phyloP scores from a whole-genome alignment of 2,329 filamentous ascomycete species.

The Cladosporium sphaerospermum region DNA sequence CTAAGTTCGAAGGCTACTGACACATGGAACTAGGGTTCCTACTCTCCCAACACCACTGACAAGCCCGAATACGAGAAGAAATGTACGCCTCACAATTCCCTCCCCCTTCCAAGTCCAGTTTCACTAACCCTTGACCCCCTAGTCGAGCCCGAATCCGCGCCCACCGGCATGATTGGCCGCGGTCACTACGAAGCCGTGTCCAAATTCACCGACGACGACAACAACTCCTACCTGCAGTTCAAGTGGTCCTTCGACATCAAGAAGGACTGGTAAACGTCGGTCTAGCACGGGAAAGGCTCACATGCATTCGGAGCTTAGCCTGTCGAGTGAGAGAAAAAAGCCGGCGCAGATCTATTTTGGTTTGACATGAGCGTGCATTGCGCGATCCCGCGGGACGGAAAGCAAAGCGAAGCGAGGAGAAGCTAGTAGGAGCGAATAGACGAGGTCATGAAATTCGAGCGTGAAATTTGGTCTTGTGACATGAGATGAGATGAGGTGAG shows the following conservation, averaged over 20 bases:
- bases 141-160: constrained; percentile 91
- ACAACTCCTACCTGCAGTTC: constrained; percentile 82
- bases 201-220: constrained; percentile 92
- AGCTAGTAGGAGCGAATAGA: too few relatives aligned
- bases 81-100: constrained; percentile 68
- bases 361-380: too few relatives aligned
- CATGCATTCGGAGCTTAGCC: too few relatives aligned
- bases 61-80: constrained; percentile 82
- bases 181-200: constrained; percentile 86
- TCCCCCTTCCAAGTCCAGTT: neutral
- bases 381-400: too few relatives aligned
- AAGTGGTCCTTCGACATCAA: constrained; percentile 95
- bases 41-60: constrained; percentile 84
- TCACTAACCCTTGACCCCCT: neutral
- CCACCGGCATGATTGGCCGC: constrained; percentile 80
- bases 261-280: constrained; percentile 76
- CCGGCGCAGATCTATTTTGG: too few relatives aligned
- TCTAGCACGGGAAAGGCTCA: neutral
- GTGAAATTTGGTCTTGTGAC: too few relatives aligned
- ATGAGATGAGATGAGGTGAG: too few relatives aligned
- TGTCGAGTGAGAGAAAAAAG: neutral
- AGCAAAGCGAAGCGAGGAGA: too few relatives aligned
- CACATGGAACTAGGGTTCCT: constrained; percentile 62
- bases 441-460: too few relatives aligned
- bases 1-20: neutral